Percentiles rank a stretch among this genome's conserved stretches.
These are phyloP conservation scores for Piedraia hortae DNA, from an alignment of 2,329 filamentous ascomycete species.

Conservation along the genomic window DNA sequence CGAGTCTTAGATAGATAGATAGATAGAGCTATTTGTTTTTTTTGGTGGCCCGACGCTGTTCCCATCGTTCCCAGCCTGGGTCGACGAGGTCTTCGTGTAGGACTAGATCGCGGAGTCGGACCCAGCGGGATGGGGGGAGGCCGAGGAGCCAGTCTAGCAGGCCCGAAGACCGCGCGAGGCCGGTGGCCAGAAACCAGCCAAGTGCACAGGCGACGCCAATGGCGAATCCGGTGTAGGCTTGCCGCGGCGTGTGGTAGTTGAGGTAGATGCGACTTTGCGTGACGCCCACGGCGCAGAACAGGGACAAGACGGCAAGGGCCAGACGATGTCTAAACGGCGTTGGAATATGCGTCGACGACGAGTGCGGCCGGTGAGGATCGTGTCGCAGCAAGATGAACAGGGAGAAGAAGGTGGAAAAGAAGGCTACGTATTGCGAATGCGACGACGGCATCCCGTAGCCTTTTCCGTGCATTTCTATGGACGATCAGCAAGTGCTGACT, in stretches of 20 bases:
- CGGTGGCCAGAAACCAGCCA: conserved; percentile 52
- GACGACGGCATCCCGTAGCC: conserved; percentile 95
- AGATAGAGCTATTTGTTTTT: conserved; percentile 11
- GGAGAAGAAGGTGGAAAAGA: conserved; percentile 60
- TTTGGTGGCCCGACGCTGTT: no score
- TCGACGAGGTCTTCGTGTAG: conserved; percentile 71
- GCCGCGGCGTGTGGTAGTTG: conserved; percentile 68
- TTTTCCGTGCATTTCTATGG: conserved; percentile 44
- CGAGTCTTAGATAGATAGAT: conserved; percentile 6
- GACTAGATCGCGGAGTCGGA: conserved; percentile 59
- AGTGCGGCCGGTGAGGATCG: conserved; percentile 21
- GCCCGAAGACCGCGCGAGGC: conserved; percentile 35
- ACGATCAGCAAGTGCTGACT: conserved; percentile 1
- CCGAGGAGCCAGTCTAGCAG: conserved; percentile 48
- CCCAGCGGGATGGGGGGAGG: conserved; percentile 30
- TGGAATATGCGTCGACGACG: conserved; percentile 22
- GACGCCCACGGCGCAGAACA: conserved; percentile 22
- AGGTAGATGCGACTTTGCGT: conserved; percentile 70
- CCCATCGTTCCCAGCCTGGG: conserved; percentile 85
- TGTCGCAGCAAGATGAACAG: conserved; percentile 71
- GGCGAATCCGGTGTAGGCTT: conserved; percentile 54
- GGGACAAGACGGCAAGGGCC: conserved; percentile 18
- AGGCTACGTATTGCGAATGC: conserved; percentile 82
- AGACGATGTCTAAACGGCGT: conserved; percentile 34
- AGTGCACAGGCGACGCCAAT: conserved; percentile 46